Percentiles rank a stretch among this genome's conserved stretches.
Evolutionary conservation across 2,329 filamentous ascomycete genomes (phyloP).

Genomic region (Fusarium papillatum): DNA sequence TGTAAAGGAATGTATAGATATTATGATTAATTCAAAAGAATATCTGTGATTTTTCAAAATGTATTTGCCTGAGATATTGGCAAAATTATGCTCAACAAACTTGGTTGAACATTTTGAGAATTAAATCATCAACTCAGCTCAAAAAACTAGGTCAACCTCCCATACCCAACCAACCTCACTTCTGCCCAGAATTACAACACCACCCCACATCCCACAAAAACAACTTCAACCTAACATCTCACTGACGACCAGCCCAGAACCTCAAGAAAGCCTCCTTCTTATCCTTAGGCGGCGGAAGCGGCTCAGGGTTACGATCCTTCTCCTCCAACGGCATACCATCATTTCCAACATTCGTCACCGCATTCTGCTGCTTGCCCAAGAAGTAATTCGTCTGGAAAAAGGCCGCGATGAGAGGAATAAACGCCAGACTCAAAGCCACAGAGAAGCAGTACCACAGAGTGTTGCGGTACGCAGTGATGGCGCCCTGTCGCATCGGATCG

Average conservation of each 20-base stretch:
- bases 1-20: background rate
- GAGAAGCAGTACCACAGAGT: slow-evolving; percentile 52
- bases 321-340: slow-evolving; percentile 41
- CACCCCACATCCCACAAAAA: too few relatives aligned
- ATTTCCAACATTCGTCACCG: slow-evolving; percentile 44
- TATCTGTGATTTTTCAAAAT: background rate
- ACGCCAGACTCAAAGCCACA: slow-evolving; percentile 47
- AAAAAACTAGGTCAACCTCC: background rate
- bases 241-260: slow-evolving; percentile 42
- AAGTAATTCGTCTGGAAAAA: slow-evolving; percentile 55
- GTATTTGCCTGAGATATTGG: background rate
- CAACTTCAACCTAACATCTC: background rate
- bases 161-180: background rate
- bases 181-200: too few relatives aligned
- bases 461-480: slow-evolving; percentile 48
- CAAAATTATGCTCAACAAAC: background rate
- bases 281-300: slow-evolving; percentile 28
- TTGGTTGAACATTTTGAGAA: background rate
- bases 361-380: slow-evolving; percentile 48
- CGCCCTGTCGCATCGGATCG: slow-evolving; percentile 50
- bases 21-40: background rate
- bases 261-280: slow-evolving; percentile 44
- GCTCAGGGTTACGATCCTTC: slow-evolving; percentile 33
- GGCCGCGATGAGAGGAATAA: slow-evolving; percentile 50
- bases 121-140: background rate